Evolutionary conservation across 768 basidiomycete species (phyloP).

Genomic region (Suillus ampliporus): DNA sequence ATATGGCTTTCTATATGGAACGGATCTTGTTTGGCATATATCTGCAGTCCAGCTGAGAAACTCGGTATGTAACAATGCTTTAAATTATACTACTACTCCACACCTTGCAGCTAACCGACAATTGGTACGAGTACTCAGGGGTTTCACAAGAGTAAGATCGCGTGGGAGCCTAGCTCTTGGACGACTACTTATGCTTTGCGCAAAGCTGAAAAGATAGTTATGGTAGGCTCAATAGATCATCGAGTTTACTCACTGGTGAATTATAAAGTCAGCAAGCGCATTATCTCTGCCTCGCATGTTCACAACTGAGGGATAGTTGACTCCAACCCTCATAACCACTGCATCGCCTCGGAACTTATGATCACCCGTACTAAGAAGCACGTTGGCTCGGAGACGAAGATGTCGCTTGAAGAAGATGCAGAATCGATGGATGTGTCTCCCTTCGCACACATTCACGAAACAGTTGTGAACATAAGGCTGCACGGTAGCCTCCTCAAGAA

Average conservation of each 20-base stretch:
- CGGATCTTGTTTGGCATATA: conserved; percentile 92
- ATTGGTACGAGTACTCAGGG: neutral
- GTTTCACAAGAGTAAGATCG: conserved; percentile 7
- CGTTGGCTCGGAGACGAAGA: conserved; percentile 6
- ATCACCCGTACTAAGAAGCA: neutral
- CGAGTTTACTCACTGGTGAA: conserved; percentile 9
- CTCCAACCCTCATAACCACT: conserved; percentile 10
- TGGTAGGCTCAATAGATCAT: conserved; percentile 4
- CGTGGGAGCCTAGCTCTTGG: neutral
- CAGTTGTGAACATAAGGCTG: conserved; percentile 20
- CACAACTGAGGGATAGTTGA: neutral
- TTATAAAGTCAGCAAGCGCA: conserved; percentile 14
- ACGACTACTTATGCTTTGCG: neutral
- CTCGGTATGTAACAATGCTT: too few species aligned
- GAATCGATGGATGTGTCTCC: conserved; percentile 6
- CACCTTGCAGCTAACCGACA: neutral
- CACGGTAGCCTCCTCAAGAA: conserved; percentile 4
- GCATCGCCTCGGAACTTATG: conserved; percentile 3
- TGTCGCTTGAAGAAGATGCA: conserved; percentile 18
- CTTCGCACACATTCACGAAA: conserved; percentile 4
- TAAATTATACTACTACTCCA: conserved; percentile 1
- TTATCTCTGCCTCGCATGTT: conserved; percentile 15
- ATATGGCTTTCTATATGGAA: conserved; percentile 99
- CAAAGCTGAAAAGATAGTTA: conserved; percentile 11
- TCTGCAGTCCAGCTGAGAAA: neutral